Base-by-base conservation (phyloP, 192 early-diverging fungal species). In the Gryganskiella cystojenkinii region DNA sequence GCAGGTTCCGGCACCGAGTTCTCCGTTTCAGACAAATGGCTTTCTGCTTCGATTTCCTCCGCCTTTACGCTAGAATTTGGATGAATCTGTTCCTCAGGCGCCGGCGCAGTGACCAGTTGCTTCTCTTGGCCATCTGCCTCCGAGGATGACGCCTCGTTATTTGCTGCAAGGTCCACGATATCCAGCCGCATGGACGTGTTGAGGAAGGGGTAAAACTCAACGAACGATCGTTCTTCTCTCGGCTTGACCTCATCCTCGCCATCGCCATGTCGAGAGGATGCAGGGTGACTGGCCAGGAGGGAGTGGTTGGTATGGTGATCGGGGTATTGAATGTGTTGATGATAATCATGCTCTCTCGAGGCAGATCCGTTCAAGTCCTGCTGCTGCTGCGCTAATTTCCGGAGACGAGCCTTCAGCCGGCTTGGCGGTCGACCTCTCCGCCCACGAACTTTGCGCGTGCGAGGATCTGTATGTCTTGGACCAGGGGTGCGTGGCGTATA, bases 161-260 rank as follows among this genome's bases (percentile, higher is more conserved):
- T n/a, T n/a, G n/a, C n/a, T n/a, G n/a, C 28, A 35, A 67, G 17
- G 46, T 62, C 57, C 19, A 90, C 68, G 27, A 90, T 69, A 3
- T 66, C 69, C 20, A 92, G 81, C 15, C 80, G 81, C 37, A 68
- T 43, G 30, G 80, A 53, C 10, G 87, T 70, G 58, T 92, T 87
- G 45, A 98, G 83, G 70, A 93, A 93, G 2, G 96, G 93, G 68
- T 93, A 95, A 40, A 92, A 90, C 45, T 92, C 93, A 24, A 84
- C 81, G 70, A 90, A 96, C 20, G 92, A 86, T 47, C 90, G 87
- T 79, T 98, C 96, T 80, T 98, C 96, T 50, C 93, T 85, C 30
- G 95, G 96, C 58, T 91, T 90, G 34, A 51, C 54, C 24, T 81
- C 80, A 14, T 75, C 67, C 14, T 76, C 74, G 19, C 49, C 66